Evolutionary conservation across 768 basidiomycete genomes (phyloP).

Genomic region (Tulasnella calospora): DNA sequence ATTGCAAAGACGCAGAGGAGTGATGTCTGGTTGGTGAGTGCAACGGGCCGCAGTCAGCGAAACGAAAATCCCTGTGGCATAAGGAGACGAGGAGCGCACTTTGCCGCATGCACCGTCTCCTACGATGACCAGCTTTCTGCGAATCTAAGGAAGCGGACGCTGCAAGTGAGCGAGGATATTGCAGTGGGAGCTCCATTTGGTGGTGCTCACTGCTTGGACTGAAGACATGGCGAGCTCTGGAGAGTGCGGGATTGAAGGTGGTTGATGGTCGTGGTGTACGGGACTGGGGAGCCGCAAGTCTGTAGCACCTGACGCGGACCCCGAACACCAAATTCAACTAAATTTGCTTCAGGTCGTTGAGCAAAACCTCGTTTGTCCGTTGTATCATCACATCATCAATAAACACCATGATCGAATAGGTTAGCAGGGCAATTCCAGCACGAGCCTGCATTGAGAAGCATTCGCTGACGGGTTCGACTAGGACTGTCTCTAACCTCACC

Average conservation of each 20-base stretch:
- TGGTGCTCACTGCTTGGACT: conserved; percentile 1
- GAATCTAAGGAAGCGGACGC: conserved; percentile 51
- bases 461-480: too few relatives aligned
- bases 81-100: conserved; percentile 33
- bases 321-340: too few relatives aligned
- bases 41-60: conserved; percentile 21
- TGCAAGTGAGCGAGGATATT: not conserved
- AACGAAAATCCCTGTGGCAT: not conserved
- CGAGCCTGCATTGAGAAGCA: too few relatives aligned
- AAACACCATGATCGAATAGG: too few relatives aligned
- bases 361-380: too few relatives aligned
- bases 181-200: not conserved
- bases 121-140: conserved; percentile 92
- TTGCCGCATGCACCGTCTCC: conserved; percentile 99
- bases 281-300: too few relatives aligned
- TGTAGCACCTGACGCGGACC: too few relatives aligned
- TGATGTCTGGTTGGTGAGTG: conserved; percentile 49
- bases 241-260: not conserved
- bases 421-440: too few relatives aligned
- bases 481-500: too few relatives aligned
- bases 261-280: not conserved
- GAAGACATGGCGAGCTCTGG: not conserved
- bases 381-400: too few relatives aligned
- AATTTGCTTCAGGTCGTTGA: too few relatives aligned
- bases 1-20: conserved; percentile 86